phyloP scores from a whole-genome alignment of 148 eudicot species.

The Suaeda aralocaspica region DNA sequence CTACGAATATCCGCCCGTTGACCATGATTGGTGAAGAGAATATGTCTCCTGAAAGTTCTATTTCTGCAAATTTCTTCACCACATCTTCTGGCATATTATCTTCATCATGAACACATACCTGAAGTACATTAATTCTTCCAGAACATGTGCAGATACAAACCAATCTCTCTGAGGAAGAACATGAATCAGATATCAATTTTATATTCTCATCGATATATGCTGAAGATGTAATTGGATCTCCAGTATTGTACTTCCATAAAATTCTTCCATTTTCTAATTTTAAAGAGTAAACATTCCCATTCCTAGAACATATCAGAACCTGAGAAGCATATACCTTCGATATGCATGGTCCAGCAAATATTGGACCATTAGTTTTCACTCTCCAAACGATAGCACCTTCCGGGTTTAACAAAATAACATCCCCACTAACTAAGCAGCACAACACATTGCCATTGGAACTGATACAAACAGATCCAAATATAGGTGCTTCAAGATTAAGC shows the following conservation, averaged over 20 bases:
- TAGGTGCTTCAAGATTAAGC: slow-evolving; percentile 64
- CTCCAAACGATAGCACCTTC: slow-evolving; percentile 61
- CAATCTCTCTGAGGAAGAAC: slow-evolving; percentile 45
- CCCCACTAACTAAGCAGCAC: slow-evolving; percentile 76
- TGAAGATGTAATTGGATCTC: slow-evolving; percentile 78
- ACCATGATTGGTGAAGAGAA: slow-evolving; percentile 92
- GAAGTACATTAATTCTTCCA: slow-evolving; percentile 54
- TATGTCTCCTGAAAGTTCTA: slow-evolving; percentile 64
- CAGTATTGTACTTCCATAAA: slow-evolving; percentile 58
- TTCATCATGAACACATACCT: slow-evolving; percentile 20
- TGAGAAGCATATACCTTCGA: slow-evolving; percentile 46
- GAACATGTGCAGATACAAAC: slow-evolving; percentile 69
- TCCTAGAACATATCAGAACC: slow-evolving; percentile 72
- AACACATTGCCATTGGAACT: slow-evolving; percentile 53
- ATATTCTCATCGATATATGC: slow-evolving; percentile 74
- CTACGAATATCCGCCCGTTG: slow-evolving; percentile 79
- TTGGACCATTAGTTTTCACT: slow-evolving; percentile 65
- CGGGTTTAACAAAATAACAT: slow-evolving; percentile 49
- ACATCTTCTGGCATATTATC: slow-evolving; percentile 10
- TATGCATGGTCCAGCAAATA: slow-evolving; percentile 79
- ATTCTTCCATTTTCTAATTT: slow-evolving; percentile 53
- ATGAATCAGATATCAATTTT: slow-evolving; percentile 33
- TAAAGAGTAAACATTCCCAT: slow-evolving; percentile 66
- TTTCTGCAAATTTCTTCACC: slow-evolving; percentile 52
- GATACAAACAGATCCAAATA: slow-evolving; percentile 75